Evolutionary conservation across 2,329 filamentous ascomycete genomes (phyloP).

Genomic region (Endoconidiophora laricicola): DNA sequence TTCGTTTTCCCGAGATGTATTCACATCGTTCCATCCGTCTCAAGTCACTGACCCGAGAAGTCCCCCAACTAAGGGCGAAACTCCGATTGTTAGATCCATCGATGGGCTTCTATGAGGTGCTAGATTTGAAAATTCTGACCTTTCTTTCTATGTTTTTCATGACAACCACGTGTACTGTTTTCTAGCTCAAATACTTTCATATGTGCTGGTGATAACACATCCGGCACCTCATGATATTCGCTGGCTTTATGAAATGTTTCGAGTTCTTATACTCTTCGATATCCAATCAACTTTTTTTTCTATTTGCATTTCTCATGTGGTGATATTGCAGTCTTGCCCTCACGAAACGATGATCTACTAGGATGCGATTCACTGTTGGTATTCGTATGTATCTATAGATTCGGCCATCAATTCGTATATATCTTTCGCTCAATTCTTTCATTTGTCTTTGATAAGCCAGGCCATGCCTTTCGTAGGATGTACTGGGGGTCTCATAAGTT

Average conservation of each 20-base stretch:
- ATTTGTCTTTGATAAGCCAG: background rate
- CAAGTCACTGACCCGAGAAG: conserved; percentile 51
- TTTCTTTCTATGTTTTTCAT: too few species aligned
- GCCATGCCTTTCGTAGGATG: too few species aligned
- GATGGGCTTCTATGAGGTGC: conserved; percentile 50
- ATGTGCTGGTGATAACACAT: too few species aligned
- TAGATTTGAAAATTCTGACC: too few species aligned
- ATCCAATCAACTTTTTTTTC: background rate
- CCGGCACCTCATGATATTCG: background rate
- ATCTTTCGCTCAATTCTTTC: background rate
- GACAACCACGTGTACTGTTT: too few species aligned
- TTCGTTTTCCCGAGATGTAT: conserved; percentile 37
- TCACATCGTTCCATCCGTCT: conserved; percentile 31
- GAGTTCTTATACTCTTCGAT: background rate
- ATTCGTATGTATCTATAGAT: background rate
- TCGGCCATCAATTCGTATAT: background rate
- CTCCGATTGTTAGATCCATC: conserved; percentile 61
- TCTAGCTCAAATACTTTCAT: too few species aligned
- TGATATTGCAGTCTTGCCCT: background rate
- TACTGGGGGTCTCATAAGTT: too few species aligned
- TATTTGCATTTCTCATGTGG: background rate
- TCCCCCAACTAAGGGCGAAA: conserved; percentile 56
- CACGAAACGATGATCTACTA: background rate
- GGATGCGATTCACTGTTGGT: background rate
- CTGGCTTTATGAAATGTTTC: background rate